Evolutionary conservation across 352 stramenopile species (phyloP).

Genomic region (Globisporangium rhizosaccharum): DNA sequence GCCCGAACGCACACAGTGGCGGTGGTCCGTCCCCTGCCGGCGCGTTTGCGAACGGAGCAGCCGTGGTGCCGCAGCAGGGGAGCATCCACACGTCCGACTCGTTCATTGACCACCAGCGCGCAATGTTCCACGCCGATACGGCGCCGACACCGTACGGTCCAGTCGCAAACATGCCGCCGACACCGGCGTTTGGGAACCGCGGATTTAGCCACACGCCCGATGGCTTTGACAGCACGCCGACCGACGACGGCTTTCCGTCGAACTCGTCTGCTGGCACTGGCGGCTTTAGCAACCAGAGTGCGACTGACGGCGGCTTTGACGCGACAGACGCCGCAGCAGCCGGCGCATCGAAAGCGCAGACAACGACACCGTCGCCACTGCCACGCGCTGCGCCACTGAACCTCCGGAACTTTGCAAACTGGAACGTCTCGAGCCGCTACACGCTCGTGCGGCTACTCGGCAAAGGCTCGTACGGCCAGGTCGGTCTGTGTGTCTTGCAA

Average conservation of each 20-base stretch:
- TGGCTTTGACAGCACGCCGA: constrained; percentile 59
- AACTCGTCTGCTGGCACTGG: constrained; percentile 31
- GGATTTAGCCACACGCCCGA: constrained; percentile 54
- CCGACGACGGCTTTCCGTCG: constrained; percentile 32
- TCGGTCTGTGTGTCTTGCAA: constrained; percentile 12
- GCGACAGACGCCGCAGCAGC: constrained; percentile 1
- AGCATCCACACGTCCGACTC: constrained; percentile 54
- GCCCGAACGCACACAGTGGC: constrained; percentile 16
- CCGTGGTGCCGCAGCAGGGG: constrained; percentile 26
- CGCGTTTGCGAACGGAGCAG: constrained; percentile 6
- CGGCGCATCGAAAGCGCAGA: constrained; percentile 27
- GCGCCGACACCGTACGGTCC: constrained; percentile 78
- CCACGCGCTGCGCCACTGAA: constrained; percentile 69
- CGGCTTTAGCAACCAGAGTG: constrained; percentile 13
- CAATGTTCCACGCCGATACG: constrained; percentile 63
- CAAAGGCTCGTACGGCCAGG: constrained; percentile 85
- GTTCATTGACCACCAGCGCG: constrained; percentile 77
- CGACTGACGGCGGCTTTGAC: constrained; percentile 23
- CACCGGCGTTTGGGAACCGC: constrained; percentile 65
- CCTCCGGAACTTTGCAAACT: constrained; percentile 79
- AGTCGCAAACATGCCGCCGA: constrained; percentile 76
- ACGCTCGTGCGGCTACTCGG: constrained; percentile 74
- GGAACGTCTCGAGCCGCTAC: constrained; percentile 76
- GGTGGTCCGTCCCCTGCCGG: constrained; percentile 1
- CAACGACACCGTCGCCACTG: constrained; percentile 52